These are phyloP conservation scores for Gossypium sturtianum DNA, from an alignment of 345 rosid species.

Conservation along the genomic window DNA sequence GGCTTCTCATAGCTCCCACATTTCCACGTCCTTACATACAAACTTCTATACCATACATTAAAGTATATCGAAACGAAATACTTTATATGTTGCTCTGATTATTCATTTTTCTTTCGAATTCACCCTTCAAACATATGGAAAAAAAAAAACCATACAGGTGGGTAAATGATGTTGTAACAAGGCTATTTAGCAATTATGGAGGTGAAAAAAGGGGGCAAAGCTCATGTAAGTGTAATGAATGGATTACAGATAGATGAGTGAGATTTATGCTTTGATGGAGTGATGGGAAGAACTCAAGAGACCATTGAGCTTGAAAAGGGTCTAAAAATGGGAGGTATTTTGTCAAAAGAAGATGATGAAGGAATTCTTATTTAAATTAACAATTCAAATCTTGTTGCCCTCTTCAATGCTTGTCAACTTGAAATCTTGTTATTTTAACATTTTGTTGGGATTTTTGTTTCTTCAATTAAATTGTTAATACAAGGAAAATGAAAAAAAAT, in stretches of 20 bases:
- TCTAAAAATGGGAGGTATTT: constrained; percentile 15
- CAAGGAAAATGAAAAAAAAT: no score
- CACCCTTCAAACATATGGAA: neutral
- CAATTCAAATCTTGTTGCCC: constrained; percentile 23
- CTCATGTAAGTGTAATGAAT: constrained; percentile 28
- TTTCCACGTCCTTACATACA: constrained; percentile 18
- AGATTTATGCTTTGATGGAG: constrained; percentile 28
- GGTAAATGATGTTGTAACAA: constrained; percentile 22
- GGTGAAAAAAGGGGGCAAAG: constrained; percentile 29
- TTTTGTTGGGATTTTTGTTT: neutral
- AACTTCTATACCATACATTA: constrained; percentile 27
- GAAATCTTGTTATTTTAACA: neutral
- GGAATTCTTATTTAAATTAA: constrained; percentile 18
- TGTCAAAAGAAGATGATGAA: neutral
- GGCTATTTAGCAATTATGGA: constrained; percentile 23
- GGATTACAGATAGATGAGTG: constrained; percentile 29
- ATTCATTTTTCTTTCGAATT: no score
- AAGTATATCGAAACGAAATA: constrained; percentile 12
- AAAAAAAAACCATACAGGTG: constrained; percentile 7
- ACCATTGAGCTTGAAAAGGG: constrained; percentile 23
- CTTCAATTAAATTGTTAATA: no score
- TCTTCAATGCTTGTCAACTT: constrained; percentile 14
- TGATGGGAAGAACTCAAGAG: constrained; percentile 15
- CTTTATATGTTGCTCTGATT: no score
- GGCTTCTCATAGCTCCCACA: constrained; percentile 28